These are phyloP conservation scores for Pleurotus giganteus DNA, from an alignment of 768 basidiomycete species.

Conservation along the genomic window DNA sequence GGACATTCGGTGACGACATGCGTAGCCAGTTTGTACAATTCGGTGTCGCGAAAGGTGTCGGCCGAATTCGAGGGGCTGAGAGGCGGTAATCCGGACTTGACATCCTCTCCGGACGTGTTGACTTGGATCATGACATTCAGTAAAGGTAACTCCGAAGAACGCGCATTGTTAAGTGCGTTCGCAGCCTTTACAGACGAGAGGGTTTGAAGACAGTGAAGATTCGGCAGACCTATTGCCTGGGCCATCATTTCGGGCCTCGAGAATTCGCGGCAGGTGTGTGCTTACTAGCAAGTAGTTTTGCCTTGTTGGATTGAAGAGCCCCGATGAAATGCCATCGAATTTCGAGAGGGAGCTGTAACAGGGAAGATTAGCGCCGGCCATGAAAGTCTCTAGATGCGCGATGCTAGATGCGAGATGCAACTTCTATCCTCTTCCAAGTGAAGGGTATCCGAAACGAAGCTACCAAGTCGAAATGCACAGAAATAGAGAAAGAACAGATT, in stretches of 20 bases:
- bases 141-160: constrained; percentile 56
- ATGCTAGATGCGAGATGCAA: not conserved
- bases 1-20: constrained; percentile 76
- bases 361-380: not conserved
- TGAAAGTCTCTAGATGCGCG: not conserved
- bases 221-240: constrained; percentile 67
- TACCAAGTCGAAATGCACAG: not conserved
- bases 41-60: constrained; percentile 34
- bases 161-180: constrained; percentile 70
- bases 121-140: constrained; percentile 88
- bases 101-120: constrained; percentile 92
- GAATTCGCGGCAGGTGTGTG: constrained; percentile 2
- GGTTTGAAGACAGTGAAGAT: constrained; percentile 85
- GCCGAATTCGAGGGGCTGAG: constrained; percentile 32
- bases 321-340: constrained; percentile 99
- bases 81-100: constrained; percentile 82
- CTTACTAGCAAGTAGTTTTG: constrained; percentile 82
- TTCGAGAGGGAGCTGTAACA: constrained; percentile 70
- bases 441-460: not conserved
- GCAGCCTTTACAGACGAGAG: constrained; percentile 82
- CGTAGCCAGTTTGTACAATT: constrained; percentile 63
- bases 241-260: not conserved
- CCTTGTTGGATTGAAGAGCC: constrained; percentile 89
- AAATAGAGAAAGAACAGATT: not conserved
- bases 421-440: not conserved